Evolutionary conservation across 176 grass and related monocot species (phyloP).

Genomic region (Miscanthus lutarioriparius): DNA sequence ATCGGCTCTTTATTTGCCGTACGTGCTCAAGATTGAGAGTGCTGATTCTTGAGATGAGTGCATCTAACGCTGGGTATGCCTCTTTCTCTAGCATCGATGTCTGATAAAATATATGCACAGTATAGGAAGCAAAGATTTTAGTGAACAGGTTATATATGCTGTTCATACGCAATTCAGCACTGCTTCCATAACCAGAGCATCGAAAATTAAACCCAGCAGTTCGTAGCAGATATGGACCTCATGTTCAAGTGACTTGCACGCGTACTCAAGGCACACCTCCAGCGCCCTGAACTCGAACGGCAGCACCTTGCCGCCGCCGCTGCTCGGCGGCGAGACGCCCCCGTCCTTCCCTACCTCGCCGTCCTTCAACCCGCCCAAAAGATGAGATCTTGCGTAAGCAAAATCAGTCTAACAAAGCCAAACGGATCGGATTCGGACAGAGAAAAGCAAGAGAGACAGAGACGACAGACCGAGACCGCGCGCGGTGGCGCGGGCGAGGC

Average conservation of each 20-base stretch:
- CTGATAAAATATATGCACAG: constrained; percentile 11
- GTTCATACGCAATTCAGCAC: background rate
- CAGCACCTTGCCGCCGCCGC: background rate
- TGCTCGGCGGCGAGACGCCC: background rate
- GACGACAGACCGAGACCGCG: background rate
- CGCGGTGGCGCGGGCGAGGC: background rate
- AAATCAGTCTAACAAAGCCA: background rate
- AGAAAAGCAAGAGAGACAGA: background rate
- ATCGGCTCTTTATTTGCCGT: constrained; percentile 61
- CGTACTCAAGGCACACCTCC: constrained; percentile 1
- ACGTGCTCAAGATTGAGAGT: constrained; percentile 73
- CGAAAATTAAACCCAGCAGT: background rate
- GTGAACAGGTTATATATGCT: background rate
- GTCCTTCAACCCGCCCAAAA: background rate
- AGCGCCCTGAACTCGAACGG: constrained; percentile 9
- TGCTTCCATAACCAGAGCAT: background rate
- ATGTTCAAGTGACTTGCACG: background rate
- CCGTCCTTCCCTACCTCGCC: background rate
- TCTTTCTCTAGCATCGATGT: constrained; percentile 56
- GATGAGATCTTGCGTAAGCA: background rate
- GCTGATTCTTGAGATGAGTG: constrained; percentile 65
- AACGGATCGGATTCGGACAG: background rate
- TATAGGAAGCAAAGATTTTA: background rate
- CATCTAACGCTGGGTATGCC: constrained; percentile 71
- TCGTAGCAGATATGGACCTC: background rate